phyloP scores from a whole-genome alignment of 495 filamentous ascomycete species.

The Penicillium argentinense region DNA sequence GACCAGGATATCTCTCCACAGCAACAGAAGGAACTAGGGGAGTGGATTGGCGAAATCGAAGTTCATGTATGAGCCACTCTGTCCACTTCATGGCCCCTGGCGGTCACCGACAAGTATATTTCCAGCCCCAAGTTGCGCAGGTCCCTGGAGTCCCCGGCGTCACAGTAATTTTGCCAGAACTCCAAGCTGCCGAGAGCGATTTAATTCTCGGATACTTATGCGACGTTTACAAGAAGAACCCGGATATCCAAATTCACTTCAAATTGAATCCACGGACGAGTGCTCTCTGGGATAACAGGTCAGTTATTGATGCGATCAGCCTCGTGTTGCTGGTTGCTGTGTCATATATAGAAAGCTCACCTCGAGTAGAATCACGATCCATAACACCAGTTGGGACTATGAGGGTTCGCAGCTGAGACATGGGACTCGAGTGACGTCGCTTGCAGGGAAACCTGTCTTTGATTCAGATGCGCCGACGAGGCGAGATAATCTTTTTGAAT shows the following conservation, averaged over 20 bases:
- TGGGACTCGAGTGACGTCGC: constrained; percentile 61
- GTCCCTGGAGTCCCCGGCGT: constrained; percentile 66
- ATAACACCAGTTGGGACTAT: constrained; percentile 69
- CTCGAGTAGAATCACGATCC: constrained; percentile 58
- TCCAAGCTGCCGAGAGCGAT: constrained; percentile 64
- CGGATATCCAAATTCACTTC: constrained; percentile 68
- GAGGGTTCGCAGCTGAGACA: constrained; percentile 61
- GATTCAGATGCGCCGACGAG: constrained; percentile 58
- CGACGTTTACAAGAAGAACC: constrained; percentile 63
- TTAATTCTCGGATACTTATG: constrained; percentile 65
- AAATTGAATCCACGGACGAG: constrained; percentile 61
- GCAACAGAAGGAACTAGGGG: constrained; percentile 64
- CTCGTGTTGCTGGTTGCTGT: too few species aligned
- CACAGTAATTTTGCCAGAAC: constrained; percentile 67
- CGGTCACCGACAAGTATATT: neutral
- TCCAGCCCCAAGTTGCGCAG: constrained; percentile 65
- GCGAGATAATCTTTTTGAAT: constrained; percentile 53
- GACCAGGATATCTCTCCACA: constrained; percentile 70
- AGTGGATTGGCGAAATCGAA: constrained; percentile 66
- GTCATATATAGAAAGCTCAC: neutral
- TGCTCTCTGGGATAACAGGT: constrained; percentile 67
- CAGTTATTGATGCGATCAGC: constrained; percentile 22
- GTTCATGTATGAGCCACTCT: constrained; percentile 53
- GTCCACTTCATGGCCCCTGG: neutral
- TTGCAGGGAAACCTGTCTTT: constrained; percentile 68